phyloP scores from a whole-genome alignment of 2,329 filamentous ascomycete species.

The Aspergillus tanneri region DNA sequence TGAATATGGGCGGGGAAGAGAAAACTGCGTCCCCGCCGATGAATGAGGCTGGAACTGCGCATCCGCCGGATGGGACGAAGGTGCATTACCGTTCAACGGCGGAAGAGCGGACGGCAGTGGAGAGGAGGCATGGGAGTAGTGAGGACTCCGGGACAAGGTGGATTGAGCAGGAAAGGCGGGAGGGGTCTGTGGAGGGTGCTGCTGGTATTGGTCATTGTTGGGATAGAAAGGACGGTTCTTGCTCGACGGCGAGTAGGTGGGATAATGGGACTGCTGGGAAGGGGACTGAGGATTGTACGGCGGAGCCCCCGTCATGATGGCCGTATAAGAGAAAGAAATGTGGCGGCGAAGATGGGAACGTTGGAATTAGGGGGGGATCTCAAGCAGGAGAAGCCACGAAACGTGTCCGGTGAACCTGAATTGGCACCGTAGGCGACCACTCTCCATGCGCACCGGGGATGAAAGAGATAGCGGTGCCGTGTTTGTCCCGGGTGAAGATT shows the following conservation, averaged over 20 bases:
- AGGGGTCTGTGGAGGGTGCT: slow-evolving; percentile 44
- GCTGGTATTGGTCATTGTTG: slow-evolving; percentile 45
- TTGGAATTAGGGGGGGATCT: slow-evolving; percentile 3
- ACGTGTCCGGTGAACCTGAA: slow-evolving; percentile 15
- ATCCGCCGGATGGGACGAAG: slow-evolving; percentile 33
- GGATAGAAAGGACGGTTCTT: slow-evolving; percentile 44
- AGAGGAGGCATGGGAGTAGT: slow-evolving; percentile 42
- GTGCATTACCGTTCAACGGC: slow-evolving; percentile 39
- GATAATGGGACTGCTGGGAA: slow-evolving; percentile 43
- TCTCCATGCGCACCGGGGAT: slow-evolving; percentile 19
- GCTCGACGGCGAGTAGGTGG: slow-evolving; percentile 44
- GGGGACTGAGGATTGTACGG: slow-evolving; percentile 48
- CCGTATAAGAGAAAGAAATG: slow-evolving; percentile 31
- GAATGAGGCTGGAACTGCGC: slow-evolving; percentile 39
- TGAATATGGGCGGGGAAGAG: slow-evolving; percentile 38
- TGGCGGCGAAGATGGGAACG: slow-evolving; percentile 21
- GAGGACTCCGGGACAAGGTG: slow-evolving; percentile 41
- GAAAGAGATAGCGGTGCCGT: neutral
- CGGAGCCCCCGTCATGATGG: slow-evolving; percentile 46
- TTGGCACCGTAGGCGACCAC: slow-evolving; percentile 11
- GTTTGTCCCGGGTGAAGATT: neutral
- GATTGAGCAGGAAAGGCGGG: slow-evolving; percentile 39
- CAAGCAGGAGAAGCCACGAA: slow-evolving; percentile 9
- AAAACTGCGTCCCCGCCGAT: slow-evolving; percentile 29
- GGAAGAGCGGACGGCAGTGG: slow-evolving; percentile 42